Evolutionary conservation across 2,329 filamentous ascomycete species (phyloP).

Genomic region (Ophiosphaerella narmari): DNA sequence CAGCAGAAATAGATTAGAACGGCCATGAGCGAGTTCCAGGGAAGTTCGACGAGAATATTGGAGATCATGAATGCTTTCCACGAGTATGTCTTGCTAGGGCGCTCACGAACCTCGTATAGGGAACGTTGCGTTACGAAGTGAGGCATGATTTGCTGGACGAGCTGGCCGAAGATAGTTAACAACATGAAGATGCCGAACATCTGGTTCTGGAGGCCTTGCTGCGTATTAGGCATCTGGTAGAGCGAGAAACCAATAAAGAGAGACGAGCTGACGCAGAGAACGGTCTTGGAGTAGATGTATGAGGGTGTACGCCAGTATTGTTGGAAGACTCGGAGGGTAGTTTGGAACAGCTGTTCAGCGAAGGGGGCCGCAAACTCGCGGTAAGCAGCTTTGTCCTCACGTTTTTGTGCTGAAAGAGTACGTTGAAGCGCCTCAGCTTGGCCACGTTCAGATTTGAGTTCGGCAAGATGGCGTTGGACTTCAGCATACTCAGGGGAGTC

Average conservation of each 20-base stretch:
- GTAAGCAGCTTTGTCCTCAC: conserved; percentile 60
- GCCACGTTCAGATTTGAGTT: conserved; percentile 49
- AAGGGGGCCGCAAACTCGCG: conserved; percentile 84
- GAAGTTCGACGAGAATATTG: conserved; percentile 82
- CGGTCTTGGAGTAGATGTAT: conserved; percentile 84
- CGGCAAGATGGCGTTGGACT: conserved; percentile 52
- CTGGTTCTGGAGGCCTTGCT: conserved; percentile 82
- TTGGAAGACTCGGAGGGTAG: conserved; percentile 77
- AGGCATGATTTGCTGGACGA: conserved; percentile 82
- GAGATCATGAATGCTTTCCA: conserved; percentile 86
- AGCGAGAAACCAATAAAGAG: conserved; percentile 86
- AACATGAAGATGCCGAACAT: conserved; percentile 88
- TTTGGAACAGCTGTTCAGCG: conserved; percentile 66
- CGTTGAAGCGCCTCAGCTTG: conserved; percentile 39
- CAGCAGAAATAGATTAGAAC: conserved; percentile 79
- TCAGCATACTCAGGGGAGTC: conserved; percentile 52
- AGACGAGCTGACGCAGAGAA: conserved; percentile 67
- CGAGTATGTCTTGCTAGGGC: conserved; percentile 80
- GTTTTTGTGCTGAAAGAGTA: conserved; percentile 48
- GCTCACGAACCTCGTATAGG: conserved; percentile 83
- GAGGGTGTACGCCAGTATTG: conserved; percentile 90
- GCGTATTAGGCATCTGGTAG: conserved; percentile 70
- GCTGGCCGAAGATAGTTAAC: conserved; percentile 76
- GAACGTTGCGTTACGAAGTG: conserved; percentile 82
- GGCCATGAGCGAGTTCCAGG: conserved; percentile 79